Evolutionary conservation across 2,329 filamentous ascomycete genomes (phyloP).

Genomic region (Verticillium tricorpus): DNA sequence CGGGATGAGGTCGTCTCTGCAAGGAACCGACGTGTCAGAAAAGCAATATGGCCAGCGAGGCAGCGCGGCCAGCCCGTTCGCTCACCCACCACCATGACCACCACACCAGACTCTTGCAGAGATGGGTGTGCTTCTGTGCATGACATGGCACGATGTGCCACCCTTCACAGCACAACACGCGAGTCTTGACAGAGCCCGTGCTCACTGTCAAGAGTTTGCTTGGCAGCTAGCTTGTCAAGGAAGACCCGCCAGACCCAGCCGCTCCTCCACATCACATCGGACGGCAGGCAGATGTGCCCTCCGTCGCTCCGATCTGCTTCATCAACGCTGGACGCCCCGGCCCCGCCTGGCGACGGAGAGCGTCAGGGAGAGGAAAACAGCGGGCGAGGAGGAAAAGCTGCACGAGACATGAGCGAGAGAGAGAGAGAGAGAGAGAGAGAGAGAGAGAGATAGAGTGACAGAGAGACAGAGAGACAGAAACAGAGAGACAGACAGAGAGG

Average conservation of each 20-base stretch:
- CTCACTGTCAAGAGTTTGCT: not conserved
- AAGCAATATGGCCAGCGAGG: not conserved
- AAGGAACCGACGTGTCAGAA: slow-evolving; percentile 2
- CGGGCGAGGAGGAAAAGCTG: not conserved
- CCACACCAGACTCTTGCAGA: not conserved
- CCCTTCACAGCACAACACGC: not conserved
- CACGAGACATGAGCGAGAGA: not conserved
- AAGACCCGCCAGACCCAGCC: not conserved
- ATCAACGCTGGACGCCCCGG: not conserved
- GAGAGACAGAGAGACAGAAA: no score
- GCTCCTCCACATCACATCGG: not conserved
- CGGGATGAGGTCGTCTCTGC: not conserved
- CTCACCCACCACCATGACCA: not conserved
- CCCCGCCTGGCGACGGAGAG: not conserved
- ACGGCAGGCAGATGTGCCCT: not conserved
- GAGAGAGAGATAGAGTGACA: not conserved
- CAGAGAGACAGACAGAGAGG: not conserved
- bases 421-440: not conserved
- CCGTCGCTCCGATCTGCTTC: not conserved
- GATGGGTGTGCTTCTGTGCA: not conserved
- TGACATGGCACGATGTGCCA: not conserved
- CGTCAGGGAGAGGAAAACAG: not conserved
- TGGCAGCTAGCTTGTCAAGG: not conserved
- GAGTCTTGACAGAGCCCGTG: not conserved
- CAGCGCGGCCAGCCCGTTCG: not conserved